These are phyloP conservation scores for Platanthera guangdongensis DNA, from an alignment of 106 monocot species.

Conservation along the genomic window DNA sequence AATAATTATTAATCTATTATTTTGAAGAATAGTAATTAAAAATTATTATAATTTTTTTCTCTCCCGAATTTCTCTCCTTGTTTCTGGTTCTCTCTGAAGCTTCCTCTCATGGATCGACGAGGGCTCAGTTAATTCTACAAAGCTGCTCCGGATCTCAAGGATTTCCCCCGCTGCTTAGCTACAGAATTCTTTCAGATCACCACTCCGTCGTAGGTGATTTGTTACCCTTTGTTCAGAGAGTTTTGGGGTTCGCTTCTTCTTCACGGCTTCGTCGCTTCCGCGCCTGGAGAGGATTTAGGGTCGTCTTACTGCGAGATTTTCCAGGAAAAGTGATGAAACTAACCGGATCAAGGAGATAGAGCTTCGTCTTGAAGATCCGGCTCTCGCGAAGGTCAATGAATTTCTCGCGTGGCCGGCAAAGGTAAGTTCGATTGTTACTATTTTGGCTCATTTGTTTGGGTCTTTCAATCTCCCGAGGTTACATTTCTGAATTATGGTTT, in stretches of 20 bases:
- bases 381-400: neutral
- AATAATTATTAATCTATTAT: too few species aligned
- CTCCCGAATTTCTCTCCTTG: too few species aligned
- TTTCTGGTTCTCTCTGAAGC: too few species aligned
- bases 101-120: too few species aligned
- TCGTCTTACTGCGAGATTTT: neutral
- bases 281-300: neutral
- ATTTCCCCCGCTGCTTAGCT: neutral
- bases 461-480: neutral
- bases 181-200: neutral
- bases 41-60: too few species aligned
- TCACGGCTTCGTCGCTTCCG: neutral
- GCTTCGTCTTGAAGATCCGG: neutral
- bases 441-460: neutral
- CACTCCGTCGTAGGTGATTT: neutral
- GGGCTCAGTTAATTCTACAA: too few species aligned
- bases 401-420: neutral
- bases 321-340: neutral
- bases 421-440: neutral
- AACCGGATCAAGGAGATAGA: neutral
- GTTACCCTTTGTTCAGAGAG: neutral
- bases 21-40: too few species aligned
- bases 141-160: too few species aligned
- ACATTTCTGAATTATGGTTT: neutral
- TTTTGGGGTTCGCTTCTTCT: neutral